Evolutionary conservation across 441 rosid species (phyloP), one percentile per base, ranked within the genome.

Genomic region (Adansonia madagascariensis): DNA sequence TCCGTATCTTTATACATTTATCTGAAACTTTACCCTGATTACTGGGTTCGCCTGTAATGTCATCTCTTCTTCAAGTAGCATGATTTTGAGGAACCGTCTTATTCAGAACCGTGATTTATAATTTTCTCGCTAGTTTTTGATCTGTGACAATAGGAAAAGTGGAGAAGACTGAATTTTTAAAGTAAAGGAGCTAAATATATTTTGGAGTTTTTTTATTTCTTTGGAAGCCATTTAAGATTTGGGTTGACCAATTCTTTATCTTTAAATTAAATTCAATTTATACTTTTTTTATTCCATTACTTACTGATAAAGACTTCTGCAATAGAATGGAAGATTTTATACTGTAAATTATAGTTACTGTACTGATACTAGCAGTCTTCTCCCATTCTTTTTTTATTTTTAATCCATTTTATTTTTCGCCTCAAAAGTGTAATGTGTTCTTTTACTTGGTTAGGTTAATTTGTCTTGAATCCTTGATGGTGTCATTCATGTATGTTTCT

Each of bases 231-330:
- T 85, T 86, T 85, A 85, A 89, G 41, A 35, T 35, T 35, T 35
- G 41, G 41, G 41, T 35, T 77, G 90, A 86, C 86, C 79, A 71
- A 39, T 76, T 53, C 84, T 86, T 82, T 85, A 49, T 78, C 63
- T 56, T 71, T 77, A 49, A 75, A 73, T 83, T 15, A 57, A 60
- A 24, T 74, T 64, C 69, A 24, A 41, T 59, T 73, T 56, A 65
- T n/a, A n/a, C 17, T 59, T 79, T 47, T 44, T 46, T 49, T 55
- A 75, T 78, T 39, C 52, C 41, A 22, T 75, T 49, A 68, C 78
- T 70, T 74, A 75, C 71, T 71, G 89, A 84, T 83, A 81, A 83
- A 80, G 86, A 87, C 90, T 59, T 77, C 12, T 56, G 41, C 78
- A 59, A 50, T 82, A 66, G 62, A 77, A 80, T 63, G 79, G 46